phyloP scores from a whole-genome alignment of 257 asterid species.

The Penstemon barbatus region DNA sequence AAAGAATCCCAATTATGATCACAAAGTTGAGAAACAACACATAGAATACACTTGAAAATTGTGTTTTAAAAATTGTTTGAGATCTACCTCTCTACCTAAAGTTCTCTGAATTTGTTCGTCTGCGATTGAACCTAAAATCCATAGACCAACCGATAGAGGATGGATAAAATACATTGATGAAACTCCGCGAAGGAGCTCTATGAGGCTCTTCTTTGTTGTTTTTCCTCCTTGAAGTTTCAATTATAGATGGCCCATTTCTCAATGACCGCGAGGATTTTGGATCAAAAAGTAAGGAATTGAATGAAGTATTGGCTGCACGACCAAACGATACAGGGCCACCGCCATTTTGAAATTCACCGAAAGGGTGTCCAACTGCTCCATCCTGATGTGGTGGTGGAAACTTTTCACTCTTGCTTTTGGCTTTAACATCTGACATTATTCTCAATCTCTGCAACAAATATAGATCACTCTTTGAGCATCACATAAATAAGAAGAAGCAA shows the following conservation, averaged over 20 bases:
- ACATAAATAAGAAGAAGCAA: too few species aligned
- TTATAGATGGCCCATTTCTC: slow-evolving; percentile 35
- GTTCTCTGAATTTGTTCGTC: slow-evolving; percentile 41
- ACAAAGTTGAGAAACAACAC: slow-evolving; percentile 12
- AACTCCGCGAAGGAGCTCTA: slow-evolving; percentile 49
- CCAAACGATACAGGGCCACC: slow-evolving; percentile 49
- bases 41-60: slow-evolving; percentile 22
- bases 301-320: slow-evolving; percentile 39
- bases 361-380: slow-evolving; percentile 63
- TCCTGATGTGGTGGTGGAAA: slow-evolving; percentile 96
- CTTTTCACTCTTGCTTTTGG: slow-evolving; percentile 78
- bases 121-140: slow-evolving; percentile 61
- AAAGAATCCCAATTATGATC: slow-evolving; percentile 1
- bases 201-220: slow-evolving; percentile 49
- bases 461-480: background rate
- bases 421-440: slow-evolving; percentile 51
- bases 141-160: slow-evolving; percentile 57
- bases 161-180: slow-evolving; percentile 57
- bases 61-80: slow-evolving; percentile 15
- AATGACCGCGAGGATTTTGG: slow-evolving; percentile 46
- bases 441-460: slow-evolving; percentile 66
- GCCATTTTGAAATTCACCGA: slow-evolving; percentile 42
- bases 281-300: slow-evolving; percentile 44
- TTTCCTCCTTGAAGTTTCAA: slow-evolving; percentile 47
- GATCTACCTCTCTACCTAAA: slow-evolving; percentile 34